Percentiles rank a stretch among this genome's conserved stretches.
phyloP scores from a whole-genome alignment of 768 basidiomycete genomes.

The Pulveroboletus frians region DNA sequence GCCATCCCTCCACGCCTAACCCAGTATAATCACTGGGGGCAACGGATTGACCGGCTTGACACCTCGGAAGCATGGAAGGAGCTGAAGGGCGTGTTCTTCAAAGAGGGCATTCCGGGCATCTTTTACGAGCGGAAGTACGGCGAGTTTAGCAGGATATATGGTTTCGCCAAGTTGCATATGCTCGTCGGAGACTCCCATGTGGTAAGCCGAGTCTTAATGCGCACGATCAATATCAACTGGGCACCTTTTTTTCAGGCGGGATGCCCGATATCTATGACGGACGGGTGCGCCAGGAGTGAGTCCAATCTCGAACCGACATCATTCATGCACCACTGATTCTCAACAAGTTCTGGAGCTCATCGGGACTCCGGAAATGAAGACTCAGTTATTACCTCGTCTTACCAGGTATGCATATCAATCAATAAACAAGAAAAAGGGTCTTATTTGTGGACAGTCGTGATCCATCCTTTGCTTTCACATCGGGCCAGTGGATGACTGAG shows the following conservation, averaged over 20 bases:
- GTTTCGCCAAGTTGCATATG: conserved; percentile 61
- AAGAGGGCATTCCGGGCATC: conserved; percentile 65
- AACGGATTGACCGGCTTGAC: conserved; percentile 56
- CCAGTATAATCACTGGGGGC: conserved; percentile 75
- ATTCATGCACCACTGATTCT: not conserved
- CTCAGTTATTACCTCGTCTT: conserved; percentile 52
- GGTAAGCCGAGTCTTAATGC: conserved; percentile 31
- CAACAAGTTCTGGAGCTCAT: conserved; percentile 54
- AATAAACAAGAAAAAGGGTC: not conserved
- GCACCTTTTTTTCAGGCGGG: conserved; percentile 40
- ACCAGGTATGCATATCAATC: conserved; percentile 42
- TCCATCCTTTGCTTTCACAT: conserved; percentile 55
- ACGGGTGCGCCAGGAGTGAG: conserved; percentile 62
- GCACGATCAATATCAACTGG: not conserved
- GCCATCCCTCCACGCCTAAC: conserved; percentile 47
- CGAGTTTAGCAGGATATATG: conserved; percentile 57
- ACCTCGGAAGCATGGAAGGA: conserved; percentile 72
- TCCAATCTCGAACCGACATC: not conserved
- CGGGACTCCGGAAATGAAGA: conserved; percentile 56
- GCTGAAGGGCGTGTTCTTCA: conserved; percentile 56
- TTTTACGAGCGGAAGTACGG: conserved; percentile 60
- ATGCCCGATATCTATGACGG: conserved; percentile 77
- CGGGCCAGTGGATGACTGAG: conserved; percentile 87
- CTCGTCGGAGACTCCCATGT: conserved; percentile 61
- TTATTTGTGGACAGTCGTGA: conserved; percentile 44